Evolutionary conservation across 202 grass and related monocot species (phyloP).

Genomic region (Alloteropsis angusta): DNA sequence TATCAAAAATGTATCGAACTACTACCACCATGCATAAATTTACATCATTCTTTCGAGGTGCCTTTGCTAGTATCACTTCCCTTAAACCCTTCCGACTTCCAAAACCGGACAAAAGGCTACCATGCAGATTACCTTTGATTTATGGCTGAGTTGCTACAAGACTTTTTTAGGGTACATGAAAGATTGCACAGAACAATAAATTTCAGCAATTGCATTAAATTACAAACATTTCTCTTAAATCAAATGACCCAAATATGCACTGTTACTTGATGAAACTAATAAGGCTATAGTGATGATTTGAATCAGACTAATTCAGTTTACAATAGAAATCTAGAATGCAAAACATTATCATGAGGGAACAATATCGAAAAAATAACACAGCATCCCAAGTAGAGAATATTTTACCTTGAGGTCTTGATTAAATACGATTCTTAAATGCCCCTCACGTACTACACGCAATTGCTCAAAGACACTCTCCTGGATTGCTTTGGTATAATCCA

Average conservation of each 20-base stretch:
- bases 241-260: background rate
- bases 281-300: background rate
- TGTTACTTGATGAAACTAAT: background rate
- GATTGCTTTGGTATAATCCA: conserved; percentile 92
- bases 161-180: background rate
- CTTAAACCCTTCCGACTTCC: background rate
- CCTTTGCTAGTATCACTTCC: background rate
- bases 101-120: background rate
- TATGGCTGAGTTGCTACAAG: background rate
- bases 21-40: background rate
- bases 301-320: background rate
- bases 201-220: background rate
- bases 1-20: conserved; percentile 14
- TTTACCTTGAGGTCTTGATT: conserved; percentile 94
- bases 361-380: background rate
- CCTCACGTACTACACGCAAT: conserved; percentile 90
- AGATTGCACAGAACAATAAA: background rate
- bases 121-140: background rate
- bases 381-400: background rate
- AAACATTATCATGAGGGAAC: background rate
- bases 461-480: conserved; percentile 98
- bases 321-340: background rate
- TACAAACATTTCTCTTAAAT: background rate
- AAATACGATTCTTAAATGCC: conserved; percentile 91
- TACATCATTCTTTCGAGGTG: background rate